Evolutionary conservation across 1,139 yeast species (phyloP), one percentile per base, ranked within the genome.

Genomic region (Ogataea hybrid): DNA sequence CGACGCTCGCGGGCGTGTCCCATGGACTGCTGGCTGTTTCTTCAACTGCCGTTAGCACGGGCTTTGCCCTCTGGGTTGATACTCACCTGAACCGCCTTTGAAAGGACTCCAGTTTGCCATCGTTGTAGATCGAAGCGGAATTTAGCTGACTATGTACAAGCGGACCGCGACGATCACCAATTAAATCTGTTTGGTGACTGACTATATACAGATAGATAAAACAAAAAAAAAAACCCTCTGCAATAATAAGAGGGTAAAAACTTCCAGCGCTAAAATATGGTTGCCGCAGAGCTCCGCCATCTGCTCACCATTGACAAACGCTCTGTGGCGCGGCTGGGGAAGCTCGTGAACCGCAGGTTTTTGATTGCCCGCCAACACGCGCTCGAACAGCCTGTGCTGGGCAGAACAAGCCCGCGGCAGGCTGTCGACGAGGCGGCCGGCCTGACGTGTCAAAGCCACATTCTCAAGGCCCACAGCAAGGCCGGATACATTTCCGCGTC

Each of bases 391-490:
- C 21, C 21, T 8, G 21, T 20, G 8, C 21, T 20, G 27, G 14
- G 27, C 12, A 12, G 14, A 25, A 25, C 27, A 25, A 12, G 27
- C n/a, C 27, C 27, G 27, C n/a, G 12, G 12, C 12, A 25, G n/a
- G 27, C 27, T 3, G 27, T 25, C 14, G 12, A 11, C 27, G 27
- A 25, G 27, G 27, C 27, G 7, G 27, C n/a, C n/a, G 12, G 12
- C 6, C 27, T 25, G 27, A 7, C 12, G 27, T 25, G 6, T 35
- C 30, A 8, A n/a, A 27, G 32, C 25, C 36, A 55, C 40, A 43
- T 76, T 2, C 59, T 77, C 28, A 52, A 56, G 37, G 67, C 73
- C 42, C 51, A 52, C 8, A 65, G 75, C 38, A 61, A 61, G 14
- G 67, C 67, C 48, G 67, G 73, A n/a, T 61, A 61, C 29, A 53